Conservation (phyloP, 371 early-diverging fungal genomes). For the Fennellomyces sp. region DNA sequence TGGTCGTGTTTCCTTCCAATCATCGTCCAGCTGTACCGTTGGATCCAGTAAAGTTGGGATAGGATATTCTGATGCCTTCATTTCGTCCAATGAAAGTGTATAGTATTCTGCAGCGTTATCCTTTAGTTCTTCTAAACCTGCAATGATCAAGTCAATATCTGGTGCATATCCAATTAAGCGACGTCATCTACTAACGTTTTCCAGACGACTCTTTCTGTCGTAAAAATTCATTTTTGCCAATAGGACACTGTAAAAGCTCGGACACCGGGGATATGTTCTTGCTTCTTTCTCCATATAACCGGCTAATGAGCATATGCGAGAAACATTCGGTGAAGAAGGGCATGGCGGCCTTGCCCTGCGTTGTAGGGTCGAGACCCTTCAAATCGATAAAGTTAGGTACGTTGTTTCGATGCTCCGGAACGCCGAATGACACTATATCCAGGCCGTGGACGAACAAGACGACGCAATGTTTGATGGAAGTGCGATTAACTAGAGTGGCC, state of each 20-base stretch:
- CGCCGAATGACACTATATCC: constrained; percentile 34
- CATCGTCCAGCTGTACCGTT: constrained; percentile 31
- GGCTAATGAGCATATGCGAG: constrained; percentile 37
- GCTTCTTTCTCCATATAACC: constrained; percentile 27
- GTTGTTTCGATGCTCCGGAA: constrained; percentile 7
- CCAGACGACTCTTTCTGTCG: constrained; percentile 18
- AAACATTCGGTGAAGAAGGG: constrained; percentile 30
- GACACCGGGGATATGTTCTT: constrained; percentile 31
- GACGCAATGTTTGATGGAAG: constrained; percentile 27
- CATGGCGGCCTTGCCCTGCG: constrained; percentile 37
- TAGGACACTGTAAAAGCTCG: constrained; percentile 37
- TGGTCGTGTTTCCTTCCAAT: constrained; percentile 60
- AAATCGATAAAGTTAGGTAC: constrained; percentile 20
- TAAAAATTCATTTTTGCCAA: constrained; percentile 12
- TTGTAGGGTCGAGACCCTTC: constrained; percentile 3
- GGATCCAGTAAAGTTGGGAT: constrained; percentile 53
- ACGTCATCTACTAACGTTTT: constrained; percentile 11
- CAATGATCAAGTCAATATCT: neutral
- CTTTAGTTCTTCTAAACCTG: constrained; percentile 20
- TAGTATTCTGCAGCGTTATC: constrained; percentile 51
- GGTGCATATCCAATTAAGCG: neutral
- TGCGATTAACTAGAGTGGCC: constrained; percentile 28
- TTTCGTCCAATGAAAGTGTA: constrained; percentile 48
- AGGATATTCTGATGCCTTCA: constrained; percentile 54
- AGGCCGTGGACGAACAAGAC: constrained; percentile 41